phyloP scores from a whole-genome alignment of 140 eudicot species.

The Erigeron philadelphicus region DNA sequence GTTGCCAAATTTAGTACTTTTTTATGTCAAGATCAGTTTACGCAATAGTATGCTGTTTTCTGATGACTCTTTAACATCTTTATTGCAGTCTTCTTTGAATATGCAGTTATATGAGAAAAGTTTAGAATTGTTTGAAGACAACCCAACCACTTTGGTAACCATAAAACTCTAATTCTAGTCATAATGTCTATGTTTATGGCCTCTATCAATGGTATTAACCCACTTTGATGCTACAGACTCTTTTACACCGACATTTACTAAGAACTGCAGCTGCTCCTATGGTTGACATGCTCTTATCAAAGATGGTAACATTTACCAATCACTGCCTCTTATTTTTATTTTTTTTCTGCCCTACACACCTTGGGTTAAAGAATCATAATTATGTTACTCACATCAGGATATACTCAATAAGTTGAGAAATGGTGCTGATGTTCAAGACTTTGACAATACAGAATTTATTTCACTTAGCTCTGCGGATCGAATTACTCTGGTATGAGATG shows the following conservation, averaged over 20 bases:
- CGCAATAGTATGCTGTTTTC: conserved; percentile 10
- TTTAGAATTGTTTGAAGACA: conserved; percentile 85
- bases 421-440: conserved; percentile 70
- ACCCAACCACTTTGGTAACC: conserved; percentile 69
- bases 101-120: conserved; percentile 88
- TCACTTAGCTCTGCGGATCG: conserved; percentile 73
- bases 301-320: conserved; percentile 48
- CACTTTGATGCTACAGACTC: conserved; percentile 42
- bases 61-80: conserved; percentile 20
- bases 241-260: conserved; percentile 78
- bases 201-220: conserved; percentile 4
- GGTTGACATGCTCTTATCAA: conserved; percentile 60
- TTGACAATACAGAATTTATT: conserved; percentile 45
- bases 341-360: conserved; percentile 3
- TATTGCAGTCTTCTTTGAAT: conserved; percentile 60
- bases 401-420: conserved; percentile 59
- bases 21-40: not conserved
- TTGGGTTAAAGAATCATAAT: conserved; percentile 20
- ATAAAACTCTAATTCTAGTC: conserved; percentile 29
- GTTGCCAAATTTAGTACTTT: not conserved
- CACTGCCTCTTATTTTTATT: conserved; percentile 5
- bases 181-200: not conserved
- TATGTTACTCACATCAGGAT: conserved; percentile 45
- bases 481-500: conserved; percentile 52
- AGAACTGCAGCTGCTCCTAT: conserved; percentile 68